Percentiles rank a stretch among this genome's conserved stretches.
These are phyloP conservation scores for Zygoascus tannicola DNA, from an alignment of 805 yeast genomes.

Conservation along the genomic window DNA sequence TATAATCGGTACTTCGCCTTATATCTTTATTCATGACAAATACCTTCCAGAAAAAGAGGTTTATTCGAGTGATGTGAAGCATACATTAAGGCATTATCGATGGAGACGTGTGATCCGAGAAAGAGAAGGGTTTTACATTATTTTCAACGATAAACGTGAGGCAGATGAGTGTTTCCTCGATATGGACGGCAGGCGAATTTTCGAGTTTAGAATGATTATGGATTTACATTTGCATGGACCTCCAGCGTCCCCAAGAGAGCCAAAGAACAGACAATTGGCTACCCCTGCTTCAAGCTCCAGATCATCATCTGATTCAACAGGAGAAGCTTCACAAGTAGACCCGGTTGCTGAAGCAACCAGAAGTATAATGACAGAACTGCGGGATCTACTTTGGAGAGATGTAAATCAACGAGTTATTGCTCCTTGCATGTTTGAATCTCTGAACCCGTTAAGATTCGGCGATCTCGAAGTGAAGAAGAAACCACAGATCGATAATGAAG, in stretches of 20 bases:
- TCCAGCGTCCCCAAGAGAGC: conserved; percentile 18
- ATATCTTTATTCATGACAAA: conserved; percentile 19
- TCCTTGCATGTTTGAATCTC: conserved; percentile 51
- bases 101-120: conserved; percentile 62
- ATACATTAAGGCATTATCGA: conserved; percentile 46
- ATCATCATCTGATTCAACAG: neutral
- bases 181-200: conserved; percentile 49
- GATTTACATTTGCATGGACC: conserved; percentile 32
- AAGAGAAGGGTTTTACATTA: conserved; percentile 55
- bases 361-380: conserved; percentile 53
- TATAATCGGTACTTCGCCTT: conserved; percentile 18
- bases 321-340: conserved; percentile 3
- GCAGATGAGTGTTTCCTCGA: conserved; percentile 50
- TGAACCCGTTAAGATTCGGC: conserved; percentile 37
- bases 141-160: conserved; percentile 51
- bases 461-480: neutral
- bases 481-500: conserved; percentile 1
- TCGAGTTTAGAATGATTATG: conserved; percentile 46
- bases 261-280: conserved; percentile 19
- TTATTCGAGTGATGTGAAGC: conserved; percentile 49
- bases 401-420: conserved; percentile 65
- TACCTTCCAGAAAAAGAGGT: conserved; percentile 30
- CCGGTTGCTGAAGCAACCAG: conserved; percentile 51
- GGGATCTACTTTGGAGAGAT: conserved; percentile 55
- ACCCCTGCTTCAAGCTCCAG: conserved; percentile 15